Conservation (phyloP, 345 rosid species). For the Syzygium oleosum region DNA sequence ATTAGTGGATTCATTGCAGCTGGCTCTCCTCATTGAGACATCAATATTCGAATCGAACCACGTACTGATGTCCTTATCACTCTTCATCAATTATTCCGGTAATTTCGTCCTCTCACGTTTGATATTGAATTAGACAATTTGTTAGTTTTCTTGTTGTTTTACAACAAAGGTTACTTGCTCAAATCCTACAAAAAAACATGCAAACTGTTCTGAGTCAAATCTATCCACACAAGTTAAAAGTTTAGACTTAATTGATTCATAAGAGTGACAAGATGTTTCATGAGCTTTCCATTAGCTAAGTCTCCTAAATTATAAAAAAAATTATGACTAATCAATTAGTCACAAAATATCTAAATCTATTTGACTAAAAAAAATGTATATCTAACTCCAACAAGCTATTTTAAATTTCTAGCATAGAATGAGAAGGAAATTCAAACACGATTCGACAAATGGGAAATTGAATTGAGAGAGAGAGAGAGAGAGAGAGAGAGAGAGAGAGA, state of each 20-base stretch:
- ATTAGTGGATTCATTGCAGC: neutral
- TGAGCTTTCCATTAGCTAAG: neutral
- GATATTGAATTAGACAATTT: neutral
- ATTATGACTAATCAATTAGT: neutral
- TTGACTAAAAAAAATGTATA: neutral
- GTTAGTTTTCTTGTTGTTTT: neutral
- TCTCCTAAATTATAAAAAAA: neutral
- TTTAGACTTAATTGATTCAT: neutral
- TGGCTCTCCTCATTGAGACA: neutral
- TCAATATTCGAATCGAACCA: neutral
- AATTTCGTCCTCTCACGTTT: neutral
- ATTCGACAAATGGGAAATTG: neutral
- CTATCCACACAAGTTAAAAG: neutral
- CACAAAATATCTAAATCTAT: neutral
- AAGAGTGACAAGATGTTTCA: neutral
- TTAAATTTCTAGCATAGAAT: neutral
- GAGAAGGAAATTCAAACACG: neutral
- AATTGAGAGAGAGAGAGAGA: neutral
- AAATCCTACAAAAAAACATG: neutral
- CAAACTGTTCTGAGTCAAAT: rapidly evolving
- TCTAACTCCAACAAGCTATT: neutral
- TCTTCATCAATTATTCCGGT: neutral
- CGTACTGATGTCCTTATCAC: neutral
- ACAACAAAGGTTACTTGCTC: neutral
- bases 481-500: neutral